phyloP scores from a whole-genome alignment of 768 basidiomycete genomes.

The Chalciporus pseudorubinellus region DNA sequence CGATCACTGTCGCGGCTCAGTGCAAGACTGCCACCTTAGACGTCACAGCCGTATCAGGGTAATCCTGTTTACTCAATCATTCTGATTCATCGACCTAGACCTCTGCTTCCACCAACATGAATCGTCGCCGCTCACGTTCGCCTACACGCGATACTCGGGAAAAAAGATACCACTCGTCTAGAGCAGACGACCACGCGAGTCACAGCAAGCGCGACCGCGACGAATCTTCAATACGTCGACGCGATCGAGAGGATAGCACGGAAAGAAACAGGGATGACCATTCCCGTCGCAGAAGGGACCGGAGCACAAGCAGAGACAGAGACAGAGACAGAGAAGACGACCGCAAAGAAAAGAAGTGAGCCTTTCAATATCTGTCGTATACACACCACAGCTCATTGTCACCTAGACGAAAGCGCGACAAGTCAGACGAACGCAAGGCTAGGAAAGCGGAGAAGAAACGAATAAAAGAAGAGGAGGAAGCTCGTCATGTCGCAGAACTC shows the following conservation, averaged over 20 bases:
- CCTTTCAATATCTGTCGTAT: background rate
- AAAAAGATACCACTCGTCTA: constrained; percentile 35
- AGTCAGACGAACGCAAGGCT: constrained; percentile 80
- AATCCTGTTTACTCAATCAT: no score
- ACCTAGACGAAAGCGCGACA: constrained; percentile 75
- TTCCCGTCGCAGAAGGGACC: constrained; percentile 23
- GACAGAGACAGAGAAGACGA: constrained; percentile 30
- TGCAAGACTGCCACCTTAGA: no score
- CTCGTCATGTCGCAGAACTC: constrained; percentile 88
- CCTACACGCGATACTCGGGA: constrained; percentile 27
- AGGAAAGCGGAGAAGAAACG: constrained; percentile 88
- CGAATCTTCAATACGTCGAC: constrained; percentile 26
- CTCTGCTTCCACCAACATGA: constrained; percentile 36
- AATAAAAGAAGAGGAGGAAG: constrained; percentile 82
- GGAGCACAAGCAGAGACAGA: constrained; percentile 16
- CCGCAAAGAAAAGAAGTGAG: constrained; percentile 50
- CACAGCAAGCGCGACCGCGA: constrained; percentile 31
- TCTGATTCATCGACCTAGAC: no score
- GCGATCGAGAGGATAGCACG: constrained; percentile 33
- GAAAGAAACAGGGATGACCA: constrained; percentile 33
- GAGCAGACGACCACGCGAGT: constrained; percentile 30
- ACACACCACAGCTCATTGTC: constrained; percentile 6
- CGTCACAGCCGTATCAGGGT: no score
- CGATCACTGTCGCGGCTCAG: no score
- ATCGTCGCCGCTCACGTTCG: constrained; percentile 48